These are phyloP conservation scores for Tolypocladium ovalisporum DNA, from an alignment of 2,329 filamentous ascomycete genomes.

Conservation along the genomic window DNA sequence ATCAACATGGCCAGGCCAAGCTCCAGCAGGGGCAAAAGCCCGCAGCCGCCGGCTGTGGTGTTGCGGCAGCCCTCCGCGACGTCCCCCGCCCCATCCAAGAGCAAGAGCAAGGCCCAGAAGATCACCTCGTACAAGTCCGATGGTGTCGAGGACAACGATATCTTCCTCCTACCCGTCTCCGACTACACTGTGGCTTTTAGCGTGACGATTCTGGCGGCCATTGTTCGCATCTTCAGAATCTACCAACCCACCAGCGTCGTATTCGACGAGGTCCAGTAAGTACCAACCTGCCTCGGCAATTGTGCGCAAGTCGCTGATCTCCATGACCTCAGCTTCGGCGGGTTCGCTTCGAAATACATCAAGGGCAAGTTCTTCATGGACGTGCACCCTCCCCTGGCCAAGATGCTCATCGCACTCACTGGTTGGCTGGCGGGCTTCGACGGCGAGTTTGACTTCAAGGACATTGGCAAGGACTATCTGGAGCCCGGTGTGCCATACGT, in stretches of 20 bases:
- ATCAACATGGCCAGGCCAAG: constrained; percentile 22
- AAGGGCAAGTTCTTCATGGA: constrained; percentile 99
- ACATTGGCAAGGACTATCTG: constrained; percentile 97
- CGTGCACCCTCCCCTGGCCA: constrained; percentile 94
- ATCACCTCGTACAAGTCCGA: constrained; percentile 59
- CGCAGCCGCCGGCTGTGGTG: constrained; percentile 17
- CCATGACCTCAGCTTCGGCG: constrained; percentile 63
- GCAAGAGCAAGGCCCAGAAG: constrained; percentile 26
- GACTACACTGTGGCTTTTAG: constrained; percentile 71
- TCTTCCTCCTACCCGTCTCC: constrained; percentile 71
- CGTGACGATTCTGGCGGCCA: constrained; percentile 63
- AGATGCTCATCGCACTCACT: constrained; percentile 89
- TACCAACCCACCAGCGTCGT: constrained; percentile 94
- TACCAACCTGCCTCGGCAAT: constrained; percentile 14
- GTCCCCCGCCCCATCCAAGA: constrained; percentile 11
- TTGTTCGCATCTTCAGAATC: constrained; percentile 87
- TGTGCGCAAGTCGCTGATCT: constrained; percentile 6
- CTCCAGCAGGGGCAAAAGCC: constrained; percentile 24
- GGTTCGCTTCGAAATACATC: constrained; percentile 98
- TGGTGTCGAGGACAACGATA: constrained; percentile 79
- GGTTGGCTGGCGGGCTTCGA: constrained; percentile 93
- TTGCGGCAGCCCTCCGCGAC: constrained; percentile 5
- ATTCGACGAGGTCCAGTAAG: constrained; percentile 98
- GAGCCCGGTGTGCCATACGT: constrained; percentile 94
- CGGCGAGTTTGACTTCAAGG: constrained; percentile 96